Base-by-base conservation (phyloP, 2,329 filamentous ascomycete genomes). In the Rhynchosporium agropyri region DNA sequence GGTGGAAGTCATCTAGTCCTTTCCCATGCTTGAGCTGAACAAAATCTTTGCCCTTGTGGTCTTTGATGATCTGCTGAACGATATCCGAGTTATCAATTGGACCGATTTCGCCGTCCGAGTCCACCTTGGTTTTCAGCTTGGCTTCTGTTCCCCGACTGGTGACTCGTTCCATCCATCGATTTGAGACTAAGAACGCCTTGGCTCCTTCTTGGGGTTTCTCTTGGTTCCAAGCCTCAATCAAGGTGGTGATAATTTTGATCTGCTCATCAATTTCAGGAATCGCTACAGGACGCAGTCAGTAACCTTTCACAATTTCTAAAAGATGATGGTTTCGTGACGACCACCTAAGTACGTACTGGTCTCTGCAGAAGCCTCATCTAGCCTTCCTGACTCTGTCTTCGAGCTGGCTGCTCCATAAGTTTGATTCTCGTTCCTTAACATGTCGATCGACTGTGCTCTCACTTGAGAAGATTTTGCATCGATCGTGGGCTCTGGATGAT, bases 81-180 rank as follows among this genome's bases (percentile, higher is more conserved):
- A 97, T 87, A 72, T 93, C 89, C 0, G 89, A 87, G 73, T 97
- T 97, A 79, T 97, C 92, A 38, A 98, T 84, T 0, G 91, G 90
- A 1, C 92, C 92, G 7, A 78, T 70, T 4, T 85, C 83, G 6
- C 84, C 85, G 63, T 88, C 83, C 10, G 80, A 74, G 9, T 83
- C 82, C n/a, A 81, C 78, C 66, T 90, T 89, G 64, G 84, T 82
- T 26, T 80, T 81, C 58, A 81, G 77, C 62, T 84, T 82, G 15
- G 80, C 76, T n/a, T 85, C 83, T 8, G 83, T 81, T 55, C 84
- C 84, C 61, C 90, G 81, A 29, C 89, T 83, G 63, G 89, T 79
- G 2, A 95, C 91, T 63, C 86, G 84, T 62, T 84, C 81, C 40
- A 97, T 81, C 95, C 95, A 98, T 63, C 82, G 81, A 57, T 83